Evolutionary conservation across 352 stramenopile species (phyloP).

Genomic region (Phytophthora foliorum): DNA sequence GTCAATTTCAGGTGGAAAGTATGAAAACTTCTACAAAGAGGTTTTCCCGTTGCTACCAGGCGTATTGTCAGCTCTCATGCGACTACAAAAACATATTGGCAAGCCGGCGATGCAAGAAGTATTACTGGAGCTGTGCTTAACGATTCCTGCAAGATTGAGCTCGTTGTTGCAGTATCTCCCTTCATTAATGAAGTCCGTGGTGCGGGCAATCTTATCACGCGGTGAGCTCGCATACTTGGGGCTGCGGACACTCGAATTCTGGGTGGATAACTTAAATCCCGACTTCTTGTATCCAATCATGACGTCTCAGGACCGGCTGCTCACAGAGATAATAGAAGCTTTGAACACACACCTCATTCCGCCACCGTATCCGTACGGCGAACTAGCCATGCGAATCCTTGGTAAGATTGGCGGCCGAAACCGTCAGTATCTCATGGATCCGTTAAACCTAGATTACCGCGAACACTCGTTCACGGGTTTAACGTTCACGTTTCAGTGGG

Average conservation of each 20-base stretch:
- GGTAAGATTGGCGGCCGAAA: conserved; percentile 98
- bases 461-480: conserved; percentile 57
- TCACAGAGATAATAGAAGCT: conserved; percentile 97
- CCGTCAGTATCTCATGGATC: conserved; percentile 91
- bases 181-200: conserved; percentile 96
- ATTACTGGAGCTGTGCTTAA: conserved; percentile 97
- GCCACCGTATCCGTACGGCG: conserved; percentile 97
- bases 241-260: conserved; percentile 97
- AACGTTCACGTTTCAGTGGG: conserved; percentile 68
- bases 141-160: conserved; percentile 95
- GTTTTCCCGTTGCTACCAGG: conserved; percentile 94
- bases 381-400: conserved; percentile 96
- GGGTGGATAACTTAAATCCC: conserved; percentile 98
- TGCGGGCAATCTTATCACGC: conserved; percentile 94
- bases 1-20: conserved; percentile 97
- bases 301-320: conserved; percentile 87
- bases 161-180: conserved; percentile 98
- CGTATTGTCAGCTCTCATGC: conserved; percentile 95
- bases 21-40: conserved; percentile 99
- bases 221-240: conserved; percentile 97
- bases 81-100: conserved; percentile 92
- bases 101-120: conserved; percentile 91
- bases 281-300: conserved; percentile 97
- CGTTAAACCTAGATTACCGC: conserved; percentile 68
- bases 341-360: conserved; percentile 96